Percentiles rank a stretch among this genome's conserved stretches.
These are phyloP conservation scores for Metschnikowia vanudenii DNA, from an alignment of 805 yeast species.

Conservation along the genomic window DNA sequence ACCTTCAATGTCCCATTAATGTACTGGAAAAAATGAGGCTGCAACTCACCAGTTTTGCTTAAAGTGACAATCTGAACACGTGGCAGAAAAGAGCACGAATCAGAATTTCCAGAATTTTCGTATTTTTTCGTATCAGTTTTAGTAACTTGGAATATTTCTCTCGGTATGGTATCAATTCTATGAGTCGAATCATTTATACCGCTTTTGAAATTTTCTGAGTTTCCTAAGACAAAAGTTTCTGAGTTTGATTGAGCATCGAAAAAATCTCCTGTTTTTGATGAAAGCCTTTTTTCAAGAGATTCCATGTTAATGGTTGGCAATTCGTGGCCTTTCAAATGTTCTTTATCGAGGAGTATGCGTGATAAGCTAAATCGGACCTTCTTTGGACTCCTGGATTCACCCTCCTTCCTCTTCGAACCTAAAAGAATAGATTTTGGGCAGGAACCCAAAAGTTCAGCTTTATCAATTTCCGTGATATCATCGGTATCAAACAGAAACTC, in stretches of 20 bases:
- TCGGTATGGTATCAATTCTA: not conserved
- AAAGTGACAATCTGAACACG: constrained; percentile 1
- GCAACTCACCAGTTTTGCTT: not conserved
- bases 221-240: too few species aligned
- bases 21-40: constrained; percentile 4
- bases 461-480: too few species aligned
- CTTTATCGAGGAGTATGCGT: not conserved
- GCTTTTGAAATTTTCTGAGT: too few species aligned
- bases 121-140: not conserved
- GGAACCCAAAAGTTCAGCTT: too few species aligned
- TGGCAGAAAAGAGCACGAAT: not conserved
- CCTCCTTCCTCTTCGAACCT: not conserved
- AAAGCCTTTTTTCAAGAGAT: not conserved
- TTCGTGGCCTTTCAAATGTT: not conserved
- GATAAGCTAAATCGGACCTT: constrained; percentile 2
- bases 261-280: too few species aligned
- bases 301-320: not conserved
- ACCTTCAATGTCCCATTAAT: not conserved
- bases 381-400: not conserved
- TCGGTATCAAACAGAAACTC: constrained; percentile 3
- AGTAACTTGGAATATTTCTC: not conserved
- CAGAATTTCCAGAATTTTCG: not conserved
- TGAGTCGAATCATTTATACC: too few species aligned
- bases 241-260: too few species aligned
- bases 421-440: constrained; percentile 7